Conservation (phyloP, 2,329 filamentous ascomycete species). For the Capronia coronata region DNA sequence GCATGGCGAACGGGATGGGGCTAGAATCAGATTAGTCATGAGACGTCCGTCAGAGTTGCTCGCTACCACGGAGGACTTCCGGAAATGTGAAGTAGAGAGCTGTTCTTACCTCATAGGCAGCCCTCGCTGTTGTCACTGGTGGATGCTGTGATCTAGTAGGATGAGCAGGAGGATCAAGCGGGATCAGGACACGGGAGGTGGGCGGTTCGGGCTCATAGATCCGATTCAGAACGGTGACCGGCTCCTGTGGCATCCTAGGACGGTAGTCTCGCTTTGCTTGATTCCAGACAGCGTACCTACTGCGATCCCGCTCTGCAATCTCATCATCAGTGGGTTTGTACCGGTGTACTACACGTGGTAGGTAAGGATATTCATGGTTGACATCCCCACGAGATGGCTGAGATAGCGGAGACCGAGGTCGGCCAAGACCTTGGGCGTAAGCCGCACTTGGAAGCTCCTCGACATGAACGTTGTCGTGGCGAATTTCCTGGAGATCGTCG, state of each 20-base stretch:
- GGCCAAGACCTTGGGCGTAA: slow-evolving; percentile 20
- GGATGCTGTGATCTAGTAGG: slow-evolving; percentile 9
- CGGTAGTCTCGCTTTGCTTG: slow-evolving; percentile 35
- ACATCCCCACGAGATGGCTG: slow-evolving; percentile 34
- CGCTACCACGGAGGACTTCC: neutral
- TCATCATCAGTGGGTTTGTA: slow-evolving; percentile 30
- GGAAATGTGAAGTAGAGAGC: neutral
- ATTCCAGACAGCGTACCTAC: slow-evolving; percentile 44
- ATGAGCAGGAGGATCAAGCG: slow-evolving; percentile 12
- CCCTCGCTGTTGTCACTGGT: slow-evolving; percentile 3
- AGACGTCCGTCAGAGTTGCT: too few species aligned
- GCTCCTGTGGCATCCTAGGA: slow-evolving; percentile 9
- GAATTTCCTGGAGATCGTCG: slow-evolving; percentile 29
- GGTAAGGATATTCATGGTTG: slow-evolving; percentile 35
- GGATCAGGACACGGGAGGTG: slow-evolving; percentile 16
- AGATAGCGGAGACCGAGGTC: slow-evolving; percentile 11
- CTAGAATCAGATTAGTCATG: slow-evolving; percentile 7
- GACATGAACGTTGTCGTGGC: slow-evolving; percentile 36
- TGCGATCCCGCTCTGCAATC: slow-evolving; percentile 41
- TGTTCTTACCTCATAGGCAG: slow-evolving; percentile 20
- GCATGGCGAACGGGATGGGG: slow-evolving; percentile 12
- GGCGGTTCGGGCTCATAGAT: slow-evolving; percentile 18
- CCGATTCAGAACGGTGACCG: slow-evolving; percentile 16
- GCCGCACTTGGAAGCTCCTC: slow-evolving; percentile 40
- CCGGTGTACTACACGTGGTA: slow-evolving; percentile 29